These are phyloP conservation scores for Diutina siamensis DNA, from an alignment of 1,139 yeast species.

Conservation along the genomic window DNA sequence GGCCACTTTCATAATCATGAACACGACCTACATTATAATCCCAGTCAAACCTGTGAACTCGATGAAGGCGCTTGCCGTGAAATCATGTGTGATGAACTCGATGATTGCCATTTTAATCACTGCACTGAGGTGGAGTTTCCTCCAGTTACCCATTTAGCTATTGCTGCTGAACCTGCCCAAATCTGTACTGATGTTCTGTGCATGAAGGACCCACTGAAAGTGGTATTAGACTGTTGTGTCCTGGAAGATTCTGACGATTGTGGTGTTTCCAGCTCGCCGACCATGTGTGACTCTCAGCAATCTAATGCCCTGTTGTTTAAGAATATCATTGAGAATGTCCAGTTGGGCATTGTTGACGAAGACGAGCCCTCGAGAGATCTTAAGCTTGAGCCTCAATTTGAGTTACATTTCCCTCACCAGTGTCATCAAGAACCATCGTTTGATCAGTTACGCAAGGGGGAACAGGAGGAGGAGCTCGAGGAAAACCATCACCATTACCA, in stretches of 20 bases:
- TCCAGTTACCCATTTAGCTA: neutral
- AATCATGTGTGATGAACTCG: conserved; percentile 33
- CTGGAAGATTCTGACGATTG: neutral
- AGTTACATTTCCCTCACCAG: conserved; percentile 27
- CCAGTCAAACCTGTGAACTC: conserved; percentile 13
- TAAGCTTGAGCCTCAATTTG: conserved; percentile 8
- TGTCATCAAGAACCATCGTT: conserved; percentile 18
- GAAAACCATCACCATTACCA: conserved; percentile 19
- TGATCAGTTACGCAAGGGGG: too few relatives aligned
- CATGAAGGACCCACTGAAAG: neutral
- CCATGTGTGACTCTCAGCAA: conserved; percentile 20
- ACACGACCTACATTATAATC: conserved; percentile 15
- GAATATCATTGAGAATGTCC: conserved; percentile 24
- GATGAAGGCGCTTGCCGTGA: conserved; percentile 28
- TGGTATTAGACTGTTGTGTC: neutral
- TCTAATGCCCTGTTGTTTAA: conserved; percentile 22
- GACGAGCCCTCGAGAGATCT: neutral
- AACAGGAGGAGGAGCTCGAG: neutral
- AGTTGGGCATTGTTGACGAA: conserved; percentile 8
- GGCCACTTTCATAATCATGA: conserved; percentile 55
- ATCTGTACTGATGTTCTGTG: conserved; percentile 4
- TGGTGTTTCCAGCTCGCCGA: conserved; percentile 6
- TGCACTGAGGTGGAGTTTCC: conserved; percentile 8
- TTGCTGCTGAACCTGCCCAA: neutral
- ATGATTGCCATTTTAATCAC: conserved; percentile 28